Evolutionary conservation across 495 filamentous ascomycete genomes (phyloP), one percentile per base, ranked within the genome.

Genomic region (Neurospora africana): DNA sequence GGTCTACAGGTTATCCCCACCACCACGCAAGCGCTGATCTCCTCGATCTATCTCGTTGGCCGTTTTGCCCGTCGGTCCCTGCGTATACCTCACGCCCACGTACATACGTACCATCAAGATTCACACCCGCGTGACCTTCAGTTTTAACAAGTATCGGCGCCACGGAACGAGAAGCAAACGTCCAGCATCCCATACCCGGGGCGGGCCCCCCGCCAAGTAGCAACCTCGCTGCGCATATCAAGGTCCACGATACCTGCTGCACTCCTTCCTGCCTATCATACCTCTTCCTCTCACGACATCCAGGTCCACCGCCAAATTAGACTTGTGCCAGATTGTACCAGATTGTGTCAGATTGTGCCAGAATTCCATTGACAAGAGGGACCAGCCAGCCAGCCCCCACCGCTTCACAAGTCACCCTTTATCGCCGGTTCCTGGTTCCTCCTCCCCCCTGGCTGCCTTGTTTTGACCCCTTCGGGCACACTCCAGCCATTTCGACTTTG

Each of bases 91-190:
- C 53, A 65, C 53, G 53, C 53, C 53, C 53, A 65, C 53, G 53
- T 33, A 65, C 53, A 27, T 33, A 65, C 53, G 15, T 65, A 65
- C 53, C 53, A 65, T 65, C 53, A 65, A 65, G 27, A 65, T 65
- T 65, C 15, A 33, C 53, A 65, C 53, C 27, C 15, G 53, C 53
- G 53, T 65, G 53, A 61, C 53, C 53, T 61, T 61, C 27, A 74
- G 71, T 78, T n/a, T n/a, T n/a, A n/a, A n/a, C n/a, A n/a, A n/a
- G n/a, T 78, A 79, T 76, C 79, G 76, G 74, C 73, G 78, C 78
- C 72, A 73, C 76, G 69, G 53, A 65, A 73, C 75, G 75, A 74
- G 73, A 79, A 72, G 71, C 74, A 74, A 74, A 71, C 72, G 70
- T 68, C 61, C 68, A 70, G 69, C 72, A 73, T 71, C 72, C 35